phyloP scores from a whole-genome alignment of 306 rosid species.

The Erythrophleum fordii region DNA sequence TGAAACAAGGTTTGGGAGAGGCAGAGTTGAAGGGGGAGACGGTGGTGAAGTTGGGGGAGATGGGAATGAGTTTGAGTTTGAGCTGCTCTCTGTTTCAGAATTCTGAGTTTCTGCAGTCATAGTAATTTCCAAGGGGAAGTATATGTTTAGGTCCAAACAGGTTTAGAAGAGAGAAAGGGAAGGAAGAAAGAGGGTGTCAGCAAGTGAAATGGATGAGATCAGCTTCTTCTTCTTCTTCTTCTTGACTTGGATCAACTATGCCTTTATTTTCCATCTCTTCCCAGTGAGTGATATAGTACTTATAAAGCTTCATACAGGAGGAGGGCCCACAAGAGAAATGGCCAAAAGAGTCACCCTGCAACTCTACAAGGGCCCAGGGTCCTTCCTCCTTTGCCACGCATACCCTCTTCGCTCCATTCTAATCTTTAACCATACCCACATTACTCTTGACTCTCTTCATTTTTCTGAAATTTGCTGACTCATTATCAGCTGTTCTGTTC shows the following conservation, averaged over 20 bases:
- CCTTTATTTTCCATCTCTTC: slow-evolving; percentile 41
- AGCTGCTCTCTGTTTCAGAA: slow-evolving; percentile 56
- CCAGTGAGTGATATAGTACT: slow-evolving; percentile 53
- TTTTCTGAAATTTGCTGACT: background rate
- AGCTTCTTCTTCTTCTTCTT: background rate
- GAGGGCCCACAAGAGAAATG: slow-evolving; percentile 52
- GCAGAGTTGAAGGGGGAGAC: background rate
- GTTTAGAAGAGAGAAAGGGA: background rate
- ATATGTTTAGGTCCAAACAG: background rate
- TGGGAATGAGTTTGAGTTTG: slow-evolving; percentile 58
- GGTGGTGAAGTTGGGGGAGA: slow-evolving; percentile 41
- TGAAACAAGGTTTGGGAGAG: background rate
- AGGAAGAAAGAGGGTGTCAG: background rate
- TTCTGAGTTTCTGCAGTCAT: slow-evolving; percentile 47
- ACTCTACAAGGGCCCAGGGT: background rate
- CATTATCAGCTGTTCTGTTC: background rate
- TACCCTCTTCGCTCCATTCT: slow-evolving; percentile 40
- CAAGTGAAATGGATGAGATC: background rate
- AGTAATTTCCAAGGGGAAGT: background rate
- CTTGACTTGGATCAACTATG: background rate
- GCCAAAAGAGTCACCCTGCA: slow-evolving; percentile 37
- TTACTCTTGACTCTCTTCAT: background rate
- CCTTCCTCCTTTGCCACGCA: slow-evolving; percentile 52
- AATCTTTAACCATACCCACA: slow-evolving; percentile 28
- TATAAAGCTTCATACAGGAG: slow-evolving; percentile 40